Base-by-base conservation (phyloP, 345 rosid genomes). In the Lumnitzera littorea region DNA sequence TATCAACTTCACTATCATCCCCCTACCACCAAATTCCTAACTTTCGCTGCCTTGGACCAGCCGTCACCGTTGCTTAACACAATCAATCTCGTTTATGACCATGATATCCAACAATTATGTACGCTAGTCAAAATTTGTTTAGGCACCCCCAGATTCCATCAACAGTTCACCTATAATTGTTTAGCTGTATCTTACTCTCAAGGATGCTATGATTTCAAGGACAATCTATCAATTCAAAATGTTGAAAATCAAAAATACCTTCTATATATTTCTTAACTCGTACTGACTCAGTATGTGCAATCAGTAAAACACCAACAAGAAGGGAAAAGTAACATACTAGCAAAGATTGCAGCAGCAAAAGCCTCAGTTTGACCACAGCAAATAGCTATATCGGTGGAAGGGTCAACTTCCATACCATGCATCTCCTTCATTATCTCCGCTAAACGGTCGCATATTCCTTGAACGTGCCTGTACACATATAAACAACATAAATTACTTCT, bases 311-410 rank as follows among this genome's bases (percentile, higher is more conserved):
- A 14, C 13, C 46, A 31, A 62, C 17, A 49, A 47, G 46, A 11
- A 49, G 7, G 24, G 27, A 20, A 24, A 24, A 50, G 53, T 41
- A 60, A 48, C 53, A 62, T 62, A 84, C 89, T 43, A 5, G 89
- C 70, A 53, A 84, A 82, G 8, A 72, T 49, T 3, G 85, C 72
- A 4, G 91, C 80, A 0, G 91, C 91, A 58, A 84, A 82, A 13
- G 91, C 91, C 80, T 82, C 91, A 12, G 85, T 72, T 72, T 82
- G 85, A 58, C 90, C 90, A 53, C 87, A 84, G 60, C 83, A 79
- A 68, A 84, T 72, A 51, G 80, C 82, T 24, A 82, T 70, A 67
- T 84, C 85, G 14, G 77, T 80, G 11, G 49, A 55, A 12, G 91
- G 91, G 47, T 82, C 77, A 27, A 82, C 59, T 29, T 73, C 68